These are phyloP conservation scores for Aspergillus egyptiacus DNA, from an alignment of 495 filamentous ascomycete species.

Conservation along the genomic window DNA sequence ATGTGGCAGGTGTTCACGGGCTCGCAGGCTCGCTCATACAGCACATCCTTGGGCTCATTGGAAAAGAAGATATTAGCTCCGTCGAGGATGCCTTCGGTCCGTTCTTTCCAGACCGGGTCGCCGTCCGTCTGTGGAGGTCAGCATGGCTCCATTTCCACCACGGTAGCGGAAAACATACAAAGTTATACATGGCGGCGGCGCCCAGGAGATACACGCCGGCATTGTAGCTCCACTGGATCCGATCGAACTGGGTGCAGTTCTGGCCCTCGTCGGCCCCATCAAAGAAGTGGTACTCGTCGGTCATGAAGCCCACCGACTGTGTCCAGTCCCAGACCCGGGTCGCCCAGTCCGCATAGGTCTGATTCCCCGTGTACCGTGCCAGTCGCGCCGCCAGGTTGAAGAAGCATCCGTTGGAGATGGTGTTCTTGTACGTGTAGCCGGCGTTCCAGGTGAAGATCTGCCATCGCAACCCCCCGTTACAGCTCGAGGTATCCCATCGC, in stretches of 20 bases:
- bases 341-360: slow-evolving; percentile 74
- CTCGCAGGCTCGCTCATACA: slow-evolving; percentile 64
- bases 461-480: slow-evolving; percentile 72
- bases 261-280: slow-evolving; percentile 55
- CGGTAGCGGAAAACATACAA: slow-evolving; percentile 18
- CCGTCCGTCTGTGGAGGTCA: slow-evolving; percentile 21
- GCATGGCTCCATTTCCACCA: neutral
- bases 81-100: slow-evolving; percentile 54
- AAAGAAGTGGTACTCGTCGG: slow-evolving; percentile 52
- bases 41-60: slow-evolving; percentile 42
- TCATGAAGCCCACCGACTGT: slow-evolving; percentile 54
- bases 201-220: slow-evolving; percentile 33
- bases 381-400: slow-evolving; percentile 74
- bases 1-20: slow-evolving; percentile 55
- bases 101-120: slow-evolving; percentile 49
- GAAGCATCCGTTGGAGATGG: slow-evolving; percentile 74
- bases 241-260: slow-evolving; percentile 35
- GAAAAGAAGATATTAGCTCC: slow-evolving; percentile 50
- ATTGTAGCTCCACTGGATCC: slow-evolving; percentile 39
- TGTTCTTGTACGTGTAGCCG: slow-evolving; percentile 78
- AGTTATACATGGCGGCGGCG: slow-evolving; percentile 37
- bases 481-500: slow-evolving; percentile 65
- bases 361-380: slow-evolving; percentile 68
- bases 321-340: slow-evolving; percentile 72
- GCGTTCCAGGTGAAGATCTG: slow-evolving; percentile 77